Evolutionary conservation across 805 yeast species (phyloP), one percentile per base, ranked within the genome.

Genomic region (Crinitomyces ghanaensis): DNA sequence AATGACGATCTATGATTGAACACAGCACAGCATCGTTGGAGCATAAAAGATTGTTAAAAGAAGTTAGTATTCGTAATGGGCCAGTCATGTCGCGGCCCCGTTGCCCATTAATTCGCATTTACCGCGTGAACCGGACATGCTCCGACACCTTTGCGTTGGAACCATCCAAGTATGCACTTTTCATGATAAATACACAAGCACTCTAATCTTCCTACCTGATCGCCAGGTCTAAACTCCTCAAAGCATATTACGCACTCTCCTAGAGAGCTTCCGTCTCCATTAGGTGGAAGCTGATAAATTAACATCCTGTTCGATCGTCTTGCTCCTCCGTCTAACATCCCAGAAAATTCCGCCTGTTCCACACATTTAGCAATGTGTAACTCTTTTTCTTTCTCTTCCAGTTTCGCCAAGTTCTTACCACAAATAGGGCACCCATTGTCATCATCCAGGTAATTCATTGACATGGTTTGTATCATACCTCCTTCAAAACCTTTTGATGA

Each of bases 171-270:
- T 43, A 91, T 91, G 57, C 98, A 91, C 42, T 70, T 63, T 52
- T 85, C 85, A 50, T 91, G 99, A 55, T 84, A 91, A 22, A 86
- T 83, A 52, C 99, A 91, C 9, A 91, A 64, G 53, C 99, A 91
- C 54, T 88, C 97, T 38, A 91, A 58, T 26, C 99, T 62, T 0
- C 94, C 97, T 12, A 91, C 88, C 48, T 77, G 78, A 35, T 85
- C 91, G 2, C 94, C 94, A 0, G 86, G 82, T 30, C 60, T 58
- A 53, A 86, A 72, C 13, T 82, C 93, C 52, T 91, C 98, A 41
- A 88, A 72, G 50, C 99, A 91, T 16, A 91, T 88, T 11, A 84
- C 88, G 54, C 99, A 91, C 54, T 91, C 97, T 31, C 72, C 72
- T 25, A 38, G 34, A n/a, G 28, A 26, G 11, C 30, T 24, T 14